Base-by-base conservation (phyloP, 371 early-diverging fungal species). In the Lichtheimia ramosa region DNA sequence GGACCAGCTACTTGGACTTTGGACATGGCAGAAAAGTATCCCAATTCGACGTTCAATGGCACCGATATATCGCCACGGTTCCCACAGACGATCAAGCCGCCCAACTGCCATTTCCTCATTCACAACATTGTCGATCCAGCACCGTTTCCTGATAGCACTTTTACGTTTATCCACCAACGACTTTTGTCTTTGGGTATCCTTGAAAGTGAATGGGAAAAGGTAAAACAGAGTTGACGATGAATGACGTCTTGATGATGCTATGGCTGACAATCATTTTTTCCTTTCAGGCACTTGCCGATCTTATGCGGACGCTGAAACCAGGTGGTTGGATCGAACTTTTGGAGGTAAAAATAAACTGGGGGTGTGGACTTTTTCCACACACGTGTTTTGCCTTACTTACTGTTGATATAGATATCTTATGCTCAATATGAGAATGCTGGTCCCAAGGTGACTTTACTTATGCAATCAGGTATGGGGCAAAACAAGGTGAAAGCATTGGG, bases 141-240 rank as follows among this genome's bases (percentile, higher is more conserved):
- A 15, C 83, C 85, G 13, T 83, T 75, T 61, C 72, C 80, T 4
- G 76, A 78, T 48, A 67, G 77, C 48, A 56, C 66, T 41, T 83
- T 84, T 69, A 83, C 81, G 48, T 83, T 74, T 65, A 66, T 84
- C 24, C 77, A 83, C 58, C 80, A 84, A 58, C 73, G 83, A 40
- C 42, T 77, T n/a, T 65, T 74, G 23, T 27, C 68, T 5, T 43
- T 78, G 20, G 73, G 70, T 7, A 53, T 78, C 16, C 70, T 66
- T 5, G 18, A 61, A 2, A 40, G 24, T 4, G 69, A 74, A 39
- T 78, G 78, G 75, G 51, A 43, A 10, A 63, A 62, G 16, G 72
- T 61, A 71, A 57, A 28, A 21, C 13, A 21, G 5, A 0, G 34
- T 3, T 27, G 10, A 34, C 10, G 34, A 6, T 1, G 2, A 34